Conservation (phyloP, 768 basidiomycete species). For the Trametes cingulata region DNA sequence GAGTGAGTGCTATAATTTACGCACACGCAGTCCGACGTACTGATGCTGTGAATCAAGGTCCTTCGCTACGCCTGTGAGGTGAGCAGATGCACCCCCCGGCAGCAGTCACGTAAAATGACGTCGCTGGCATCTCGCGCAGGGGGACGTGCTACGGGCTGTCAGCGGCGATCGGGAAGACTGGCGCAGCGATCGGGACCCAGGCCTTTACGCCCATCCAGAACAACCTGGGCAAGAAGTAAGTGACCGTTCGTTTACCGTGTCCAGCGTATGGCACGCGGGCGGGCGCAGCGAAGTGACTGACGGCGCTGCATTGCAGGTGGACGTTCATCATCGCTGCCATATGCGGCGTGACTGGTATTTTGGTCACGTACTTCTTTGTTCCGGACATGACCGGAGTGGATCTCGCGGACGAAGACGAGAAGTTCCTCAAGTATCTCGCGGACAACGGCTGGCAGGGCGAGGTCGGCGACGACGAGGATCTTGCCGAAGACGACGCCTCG, state of each 20-base stretch:
- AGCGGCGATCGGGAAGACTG: conserved; percentile 68
- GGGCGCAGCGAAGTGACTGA: neutral
- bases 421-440: conserved; percentile 58
- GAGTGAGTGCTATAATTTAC: conserved; percentile 48
- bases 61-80: conserved; percentile 66
- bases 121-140: conserved; percentile 29
- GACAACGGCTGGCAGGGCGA: conserved; percentile 68
- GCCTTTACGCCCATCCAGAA: conserved; percentile 69
- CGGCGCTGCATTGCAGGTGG: conserved; percentile 42
- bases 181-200: conserved; percentile 72
- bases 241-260: conserved; percentile 8
- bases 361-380: conserved; percentile 68
- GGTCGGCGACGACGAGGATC: conserved; percentile 56
- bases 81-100: conserved; percentile 6
- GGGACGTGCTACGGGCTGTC: conserved; percentile 73
- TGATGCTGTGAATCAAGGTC: conserved; percentile 40
- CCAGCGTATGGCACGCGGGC: neutral
- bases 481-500: conserved; percentile 17
- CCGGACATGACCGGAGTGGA: conserved; percentile 69
- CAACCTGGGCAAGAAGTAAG: conserved; percentile 64
- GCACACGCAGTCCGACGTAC: neutral
- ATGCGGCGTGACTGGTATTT: conserved; percentile 60
- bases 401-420: conserved; percentile 63
- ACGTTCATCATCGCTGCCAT: conserved; percentile 72
- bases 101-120: neutral